Evolutionary conservation across 2,329 filamentous ascomycete genomes (phyloP), one percentile per base, ranked within the genome.

Genomic region (Allantophomopsis cytisporea): DNA sequence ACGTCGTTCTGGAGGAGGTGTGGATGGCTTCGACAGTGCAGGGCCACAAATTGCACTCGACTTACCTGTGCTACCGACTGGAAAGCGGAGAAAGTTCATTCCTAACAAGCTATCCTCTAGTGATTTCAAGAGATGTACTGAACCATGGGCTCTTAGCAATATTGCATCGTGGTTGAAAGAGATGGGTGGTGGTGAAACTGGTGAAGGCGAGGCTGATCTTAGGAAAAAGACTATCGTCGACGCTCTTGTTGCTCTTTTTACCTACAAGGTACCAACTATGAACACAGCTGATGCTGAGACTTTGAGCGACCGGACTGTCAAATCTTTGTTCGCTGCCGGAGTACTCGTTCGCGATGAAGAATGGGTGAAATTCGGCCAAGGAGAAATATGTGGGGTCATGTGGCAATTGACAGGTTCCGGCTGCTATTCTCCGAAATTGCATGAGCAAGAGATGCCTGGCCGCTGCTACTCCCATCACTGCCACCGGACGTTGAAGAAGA

Each of bases 271-370:
- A 1, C 88, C 91, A 0, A 98, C 87, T 1, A 95, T 98, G 86
- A 96, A 98, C 51, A 89, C 91, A 33, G 88, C 89, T 5, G 93
- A 98, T 65, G 91, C 91, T 1, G 91, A 98, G 57, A 81, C 80
- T 1, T 67, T 98, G 38, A 85, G 84, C 45, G 73, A 75, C 42
- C 76, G 76, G 32, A 83, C 94, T 1, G 78, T 94, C 2, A 68
- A 76, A 40, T 74, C 80, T 36, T 91, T 98, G 84, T 73, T 89
- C 47, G 70, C 74, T 17, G 76, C 80, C 7, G 80, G 79, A 31
- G 84, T 86, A 10, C 64, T 98, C 23, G 66, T 93, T 5, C 79
- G 80, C 12, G 89, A 95, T 28, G 91, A 98, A 58, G 93, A 98
- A 62, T 98, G 93, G 91, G 81, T 98, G 47, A 95, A 93, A 55